phyloP scores from a whole-genome alignment of 768 basidiomycete species.

The Sutorius australiensis region DNA sequence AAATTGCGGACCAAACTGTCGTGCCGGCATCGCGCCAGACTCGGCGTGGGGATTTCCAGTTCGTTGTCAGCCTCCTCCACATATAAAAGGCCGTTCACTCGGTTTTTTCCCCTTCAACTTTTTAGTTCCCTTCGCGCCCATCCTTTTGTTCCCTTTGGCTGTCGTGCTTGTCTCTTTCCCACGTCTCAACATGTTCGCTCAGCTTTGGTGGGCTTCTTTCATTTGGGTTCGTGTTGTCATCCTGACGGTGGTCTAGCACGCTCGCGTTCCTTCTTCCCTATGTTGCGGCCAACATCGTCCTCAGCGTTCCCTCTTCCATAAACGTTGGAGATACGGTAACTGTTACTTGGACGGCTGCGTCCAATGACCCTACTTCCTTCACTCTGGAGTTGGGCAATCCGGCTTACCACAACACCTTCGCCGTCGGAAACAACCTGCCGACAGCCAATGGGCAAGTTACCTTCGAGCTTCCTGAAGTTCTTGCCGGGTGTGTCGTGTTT shows the following conservation, averaged over 20 bases:
- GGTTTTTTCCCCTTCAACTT: slow-evolving; percentile 1
- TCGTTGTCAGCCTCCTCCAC: slow-evolving; percentile 3
- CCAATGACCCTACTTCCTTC: slow-evolving; percentile 41
- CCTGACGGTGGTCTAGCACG: slow-evolving; percentile 27
- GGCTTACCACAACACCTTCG: slow-evolving; percentile 50
- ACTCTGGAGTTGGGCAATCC: slow-evolving; percentile 47
- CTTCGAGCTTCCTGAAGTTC: slow-evolving; percentile 46
- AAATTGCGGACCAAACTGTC: slow-evolving; percentile 10
- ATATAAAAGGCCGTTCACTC: slow-evolving; percentile 22
- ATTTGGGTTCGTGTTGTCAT: not conserved
- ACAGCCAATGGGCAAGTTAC: slow-evolving; percentile 33
- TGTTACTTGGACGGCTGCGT: slow-evolving; percentile 43
- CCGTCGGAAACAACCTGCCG: slow-evolving; percentile 52
- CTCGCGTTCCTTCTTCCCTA: slow-evolving; percentile 45
- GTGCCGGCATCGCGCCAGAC: slow-evolving; percentile 19
- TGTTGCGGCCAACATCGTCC: slow-evolving; percentile 38
- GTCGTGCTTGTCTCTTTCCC: slow-evolving; percentile 3
- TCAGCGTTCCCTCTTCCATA: slow-evolving; percentile 31
- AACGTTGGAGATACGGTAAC: slow-evolving; percentile 35
- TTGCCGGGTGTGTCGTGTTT: slow-evolving; percentile 35
- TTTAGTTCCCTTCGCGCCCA: slow-evolving; percentile 16
- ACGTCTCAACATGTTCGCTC: slow-evolving; percentile 46
- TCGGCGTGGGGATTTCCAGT: slow-evolving; percentile 22
- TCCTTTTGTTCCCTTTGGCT: slow-evolving; percentile 7
- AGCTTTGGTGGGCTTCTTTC: slow-evolving; percentile 39